Base-by-base conservation (phyloP, 177 flowering plant species). In the Vitis hybrid region DNA sequence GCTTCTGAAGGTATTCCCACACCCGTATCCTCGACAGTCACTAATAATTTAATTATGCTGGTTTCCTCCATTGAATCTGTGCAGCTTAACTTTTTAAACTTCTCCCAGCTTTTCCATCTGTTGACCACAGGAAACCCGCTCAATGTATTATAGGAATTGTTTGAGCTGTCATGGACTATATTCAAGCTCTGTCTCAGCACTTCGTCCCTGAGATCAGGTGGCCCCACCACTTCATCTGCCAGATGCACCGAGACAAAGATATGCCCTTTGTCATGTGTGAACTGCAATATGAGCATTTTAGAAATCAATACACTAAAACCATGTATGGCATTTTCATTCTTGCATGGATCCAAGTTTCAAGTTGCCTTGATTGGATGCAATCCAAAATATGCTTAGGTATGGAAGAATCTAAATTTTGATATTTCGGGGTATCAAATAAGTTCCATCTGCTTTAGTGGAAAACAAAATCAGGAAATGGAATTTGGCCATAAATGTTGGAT, bases 21-120 rank as follows among this genome's bases (percentile, higher is more conserved):
- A 22, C 98, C 98, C 3, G 98, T 94, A 77, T 94, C 98, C 79
- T 94, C 98, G 33, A 94, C 94, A 1, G 93, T 87, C 13, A 94
- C 91, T 11, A 94, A 75, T 66, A 94, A 74, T 75, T 76, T 85
- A 55, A 87, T 80, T 22, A 62, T 69, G 21, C 77, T 83, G 11
- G 79, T 39, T 59, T 75, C 83, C 53, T 83, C 82, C 3, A 51
- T 64, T 50, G 74, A 59, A 69, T 78, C 61, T 39, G 56, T 61
- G 62, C 74, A 13, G 33, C 72, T 73, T 31, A 87, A 68, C 15
- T 57, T 76, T 55, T 78, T 81, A 75, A 93, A 95, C 12, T 66
- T 72, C 69, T 79, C 83, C 98, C 98, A 95, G 75, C 93, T 93
- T 80, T 76, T 86, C 89, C 85, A 78, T 76, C 92, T 87, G 64